Evolutionary conservation across 306 rosid genomes (phyloP).

Genomic region (Dryas octopetala): DNA sequence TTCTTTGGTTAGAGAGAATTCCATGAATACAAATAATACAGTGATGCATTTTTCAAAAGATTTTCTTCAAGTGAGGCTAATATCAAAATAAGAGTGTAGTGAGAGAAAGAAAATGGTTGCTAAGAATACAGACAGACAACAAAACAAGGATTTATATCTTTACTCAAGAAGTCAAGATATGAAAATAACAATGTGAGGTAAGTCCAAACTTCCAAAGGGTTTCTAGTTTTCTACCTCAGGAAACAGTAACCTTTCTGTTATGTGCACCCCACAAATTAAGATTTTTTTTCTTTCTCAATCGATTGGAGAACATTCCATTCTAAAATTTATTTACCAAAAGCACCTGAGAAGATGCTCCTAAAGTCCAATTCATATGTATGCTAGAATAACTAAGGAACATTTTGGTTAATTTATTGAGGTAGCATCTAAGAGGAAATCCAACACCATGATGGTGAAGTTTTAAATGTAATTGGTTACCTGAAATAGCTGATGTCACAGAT

Average conservation of each 20-base stretch:
- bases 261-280: not conserved
- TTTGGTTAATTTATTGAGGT: not conserved
- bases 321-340: not conserved
- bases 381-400: not conserved
- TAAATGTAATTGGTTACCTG: conserved; percentile 50
- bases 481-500: conserved; percentile 71
- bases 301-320: not conserved
- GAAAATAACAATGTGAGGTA: not conserved
- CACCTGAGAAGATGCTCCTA: not conserved
- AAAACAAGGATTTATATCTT: too few species aligned
- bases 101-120: not conserved
- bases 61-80: not conserved
- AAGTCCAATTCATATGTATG: not conserved
- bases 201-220: not conserved
- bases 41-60: not conserved
- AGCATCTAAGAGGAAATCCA: not conserved
- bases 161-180: not conserved
- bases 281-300: not conserved
- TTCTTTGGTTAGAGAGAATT: conserved; percentile 25
- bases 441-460: not conserved
- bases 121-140: too few species aligned
- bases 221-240: too few species aligned
- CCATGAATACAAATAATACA: not conserved
- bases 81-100: not conserved
- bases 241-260: not conserved